A percentile compares a stretch with the other conserved stretches of the same genome.
Evolutionary conservation across 2,329 filamentous ascomycete genomes (phyloP).

Genomic region (Aureobasidium leucospermi): DNA sequence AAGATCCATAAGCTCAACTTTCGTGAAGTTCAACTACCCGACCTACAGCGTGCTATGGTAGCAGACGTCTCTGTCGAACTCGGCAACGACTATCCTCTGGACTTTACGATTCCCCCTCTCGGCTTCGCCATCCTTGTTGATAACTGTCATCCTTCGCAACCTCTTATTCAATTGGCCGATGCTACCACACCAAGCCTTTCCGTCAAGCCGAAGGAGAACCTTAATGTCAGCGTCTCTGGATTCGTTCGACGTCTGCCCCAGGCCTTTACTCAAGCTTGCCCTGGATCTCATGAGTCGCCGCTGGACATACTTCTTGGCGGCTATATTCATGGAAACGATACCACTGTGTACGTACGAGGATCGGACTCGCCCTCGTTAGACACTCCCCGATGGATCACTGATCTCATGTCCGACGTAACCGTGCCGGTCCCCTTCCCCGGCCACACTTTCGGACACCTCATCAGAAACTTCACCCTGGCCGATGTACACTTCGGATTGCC

Average conservation of each 20-base stretch:
- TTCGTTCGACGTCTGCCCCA: constrained; percentile 67
- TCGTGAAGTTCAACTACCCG: constrained; percentile 56
- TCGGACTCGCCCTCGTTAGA: constrained; percentile 57
- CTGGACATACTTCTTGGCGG: constrained; percentile 72
- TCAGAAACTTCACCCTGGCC: constrained; percentile 79
- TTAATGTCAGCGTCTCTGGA: constrained; percentile 64
- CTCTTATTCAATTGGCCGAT: constrained; percentile 70
- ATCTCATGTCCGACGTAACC: constrained; percentile 72
- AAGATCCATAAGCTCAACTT: constrained; percentile 76
- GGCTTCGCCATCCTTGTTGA: constrained; percentile 79
- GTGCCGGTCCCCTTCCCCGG: constrained; percentile 81
- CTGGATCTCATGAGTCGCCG: constrained; percentile 69
- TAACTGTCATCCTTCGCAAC: constrained; percentile 65
- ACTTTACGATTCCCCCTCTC: constrained; percentile 68
- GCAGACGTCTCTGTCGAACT: constrained; percentile 69
- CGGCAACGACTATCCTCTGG: constrained; percentile 70
- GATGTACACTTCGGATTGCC: constrained; percentile 84
- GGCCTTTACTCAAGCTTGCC: constrained; percentile 64
- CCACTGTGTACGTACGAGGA: constrained; percentile 76
- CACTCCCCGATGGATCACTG: constrained; percentile 74
- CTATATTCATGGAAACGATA: constrained; percentile 73
- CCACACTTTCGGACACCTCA: constrained; percentile 69
- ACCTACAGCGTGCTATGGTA: constrained; percentile 58
- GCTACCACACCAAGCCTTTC: constrained; percentile 61
- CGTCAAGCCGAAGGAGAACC: constrained; percentile 59